Evolutionary conservation across 768 basidiomycete genomes (phyloP).

Genomic region (Naganishia antarctica): DNA sequence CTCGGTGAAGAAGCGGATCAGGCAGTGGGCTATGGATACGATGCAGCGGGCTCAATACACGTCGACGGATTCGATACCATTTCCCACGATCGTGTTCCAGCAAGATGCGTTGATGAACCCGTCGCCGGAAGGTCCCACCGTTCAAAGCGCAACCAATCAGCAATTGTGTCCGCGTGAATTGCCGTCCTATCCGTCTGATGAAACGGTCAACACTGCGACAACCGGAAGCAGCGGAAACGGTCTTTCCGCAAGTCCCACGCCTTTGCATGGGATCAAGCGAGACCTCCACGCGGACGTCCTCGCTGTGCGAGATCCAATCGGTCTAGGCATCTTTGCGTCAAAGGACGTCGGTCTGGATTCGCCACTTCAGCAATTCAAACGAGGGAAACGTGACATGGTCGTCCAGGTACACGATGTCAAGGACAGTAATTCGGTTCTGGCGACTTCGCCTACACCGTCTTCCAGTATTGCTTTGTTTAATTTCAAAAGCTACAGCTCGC

Average conservation of each 20-base stretch:
- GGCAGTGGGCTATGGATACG: constrained; percentile 16
- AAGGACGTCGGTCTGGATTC: neutral
- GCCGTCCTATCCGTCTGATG: neutral
- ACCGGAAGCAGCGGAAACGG: constrained; percentile 13
- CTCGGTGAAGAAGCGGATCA: constrained; percentile 1
- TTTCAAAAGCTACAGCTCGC: constrained; percentile 14
- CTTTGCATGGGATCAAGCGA: neutral
- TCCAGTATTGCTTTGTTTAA: neutral
- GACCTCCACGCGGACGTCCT: neutral
- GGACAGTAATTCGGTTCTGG: neutral
- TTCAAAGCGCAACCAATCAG: neutral
- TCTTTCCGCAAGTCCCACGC: constrained; percentile 4
- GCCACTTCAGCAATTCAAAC: constrained; percentile 8
- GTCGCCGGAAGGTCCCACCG: neutral
- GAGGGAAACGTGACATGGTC: constrained; percentile 12
- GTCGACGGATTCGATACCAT: neutral
- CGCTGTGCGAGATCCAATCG: neutral
- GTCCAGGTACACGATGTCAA: neutral
- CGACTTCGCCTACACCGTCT: neutral
- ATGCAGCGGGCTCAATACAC: constrained; percentile 17
- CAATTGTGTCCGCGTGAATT: neutral
- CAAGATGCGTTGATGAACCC: too few species aligned
- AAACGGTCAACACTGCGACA: constrained; percentile 9
- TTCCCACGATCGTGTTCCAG: neutral
- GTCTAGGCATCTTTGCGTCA: constrained; percentile 2